phyloP scores from a whole-genome alignment of 768 basidiomycete species.

The Candolleomyces aberdarensis region DNA sequence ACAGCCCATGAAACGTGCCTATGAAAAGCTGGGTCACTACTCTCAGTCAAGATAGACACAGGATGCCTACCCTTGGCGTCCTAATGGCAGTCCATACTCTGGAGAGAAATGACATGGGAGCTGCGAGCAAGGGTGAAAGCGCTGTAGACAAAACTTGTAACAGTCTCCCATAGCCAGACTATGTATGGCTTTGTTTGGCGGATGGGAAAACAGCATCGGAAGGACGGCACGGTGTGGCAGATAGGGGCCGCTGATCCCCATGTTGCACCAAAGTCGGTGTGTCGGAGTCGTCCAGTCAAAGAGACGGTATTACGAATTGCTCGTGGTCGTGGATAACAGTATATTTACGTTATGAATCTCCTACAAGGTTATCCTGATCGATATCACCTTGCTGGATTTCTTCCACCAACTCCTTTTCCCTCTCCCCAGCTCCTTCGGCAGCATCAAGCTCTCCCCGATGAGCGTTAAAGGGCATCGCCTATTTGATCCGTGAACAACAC shows the following conservation, averaged over 20 bases:
- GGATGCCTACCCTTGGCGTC: conserved; percentile 35
- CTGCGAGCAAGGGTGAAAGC: background rate
- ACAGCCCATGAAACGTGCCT: conserved; percentile 53
- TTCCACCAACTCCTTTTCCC: conserved; percentile 94
- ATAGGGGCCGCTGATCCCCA: too few relatives aligned
- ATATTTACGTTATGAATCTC: too few relatives aligned
- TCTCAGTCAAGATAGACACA: background rate
- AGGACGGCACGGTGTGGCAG: too few relatives aligned
- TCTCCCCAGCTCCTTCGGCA: conserved; percentile 89
- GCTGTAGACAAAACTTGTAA: background rate
- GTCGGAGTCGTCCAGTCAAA: too few relatives aligned
- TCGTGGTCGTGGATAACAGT: too few relatives aligned
- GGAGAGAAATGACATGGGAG: conserved; percentile 34
- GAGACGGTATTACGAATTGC: too few relatives aligned
- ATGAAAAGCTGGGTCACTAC: conserved; percentile 2
- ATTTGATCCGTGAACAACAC: background rate
- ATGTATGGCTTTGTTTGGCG: too few relatives aligned
- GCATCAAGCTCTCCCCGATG: conserved; percentile 82
- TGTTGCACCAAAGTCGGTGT: too few relatives aligned
- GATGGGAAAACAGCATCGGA: too few relatives aligned
- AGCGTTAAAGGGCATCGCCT: conserved; percentile 96
- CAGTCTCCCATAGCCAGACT: too few relatives aligned
- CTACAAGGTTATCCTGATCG: conserved; percentile 77
- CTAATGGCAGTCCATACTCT: conserved; percentile 38
- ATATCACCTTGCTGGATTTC: conserved; percentile 86